Conservation (phyloP, 169 alveolate genomes). For the Ichthyophthirius multifiliis region DNA sequence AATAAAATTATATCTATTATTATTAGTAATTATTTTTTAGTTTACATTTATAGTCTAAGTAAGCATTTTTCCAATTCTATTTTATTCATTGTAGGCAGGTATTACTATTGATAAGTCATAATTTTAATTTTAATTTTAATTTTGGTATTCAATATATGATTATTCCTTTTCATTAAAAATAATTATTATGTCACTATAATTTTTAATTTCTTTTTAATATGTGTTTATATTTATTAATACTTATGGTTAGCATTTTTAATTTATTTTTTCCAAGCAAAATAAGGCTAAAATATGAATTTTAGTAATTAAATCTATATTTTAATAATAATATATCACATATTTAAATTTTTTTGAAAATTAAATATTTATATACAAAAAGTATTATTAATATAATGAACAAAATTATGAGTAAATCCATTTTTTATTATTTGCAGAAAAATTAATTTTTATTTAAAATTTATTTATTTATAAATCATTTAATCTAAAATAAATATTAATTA, state of each 20-base stretch:
- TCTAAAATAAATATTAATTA: too few relatives aligned
- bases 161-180: not conserved
- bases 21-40: not conserved
- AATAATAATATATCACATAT: too few relatives aligned
- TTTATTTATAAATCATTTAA: too few relatives aligned
- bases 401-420: too few relatives aligned
- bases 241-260: not conserved
- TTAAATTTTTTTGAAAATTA: too few relatives aligned
- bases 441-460: too few relatives aligned
- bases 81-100: conserved; percentile 85
- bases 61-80: conserved; percentile 63
- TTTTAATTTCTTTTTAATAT: not conserved
- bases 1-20: not conserved
- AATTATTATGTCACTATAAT: not conserved
- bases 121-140: not conserved
- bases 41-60: conserved; percentile 53
- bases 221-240: not conserved
- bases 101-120: conserved; percentile 64
- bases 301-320: too few relatives aligned
- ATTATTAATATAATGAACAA: too few relatives aligned
- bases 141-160: not conserved
- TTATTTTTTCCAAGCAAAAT: conserved; percentile 34
- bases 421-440: too few relatives aligned
- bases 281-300: conserved; percentile 31
- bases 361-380: too few relatives aligned